Base-by-base conservation (phyloP, 805 yeast genomes). In the Hemisphaericaspora nanyangensis region DNA sequence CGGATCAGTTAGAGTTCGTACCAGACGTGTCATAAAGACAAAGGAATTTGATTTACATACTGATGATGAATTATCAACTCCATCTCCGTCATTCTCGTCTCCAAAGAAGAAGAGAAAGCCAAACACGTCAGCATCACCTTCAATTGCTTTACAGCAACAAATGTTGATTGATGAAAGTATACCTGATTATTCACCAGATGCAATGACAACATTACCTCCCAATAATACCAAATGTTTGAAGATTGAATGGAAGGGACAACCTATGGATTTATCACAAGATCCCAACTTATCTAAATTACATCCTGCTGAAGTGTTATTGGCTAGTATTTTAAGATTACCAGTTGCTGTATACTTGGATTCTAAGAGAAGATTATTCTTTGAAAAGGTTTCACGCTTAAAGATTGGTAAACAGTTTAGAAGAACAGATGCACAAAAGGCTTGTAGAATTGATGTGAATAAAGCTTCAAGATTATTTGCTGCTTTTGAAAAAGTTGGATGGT, bases 221-320 rank as follows among this genome's bases (percentile, higher is more conserved):
- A 59, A 56, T 34, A 81, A 79, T 52, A 66, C 74, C 40, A 80
- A 83, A 64, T 80, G 87, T 48, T 70, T 90, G 50, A 83, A 83
- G 56, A 85, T 95, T 26, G 98, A 91, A 60, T 91, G 99, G 99
- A 91, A 90, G 66, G 99, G 98, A 8, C 95, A 89, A 52, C 95
- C 97, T 27, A 89, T 91, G 96, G 95, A 86, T 60, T 73, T 91
- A 40, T 71, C 82, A 13, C 53, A 62, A 24, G 98, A 93, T 61
- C 95, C 96, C 16, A 74, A 86, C 49, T 61, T 75, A 36, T 65
- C 65, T 34, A 74, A 81, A 51, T 72, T 93, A 48, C 97, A 91
- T 61, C 97, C 97, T 0, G 96, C 96, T 4, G 99, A 91, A 63
- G 74, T 84, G 12, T 72, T 76, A 30, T 70, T 91, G 45, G 97